Conservation (phyloP, 352 stramenopile genomes). For the Globisporangium iwayamae region DNA sequence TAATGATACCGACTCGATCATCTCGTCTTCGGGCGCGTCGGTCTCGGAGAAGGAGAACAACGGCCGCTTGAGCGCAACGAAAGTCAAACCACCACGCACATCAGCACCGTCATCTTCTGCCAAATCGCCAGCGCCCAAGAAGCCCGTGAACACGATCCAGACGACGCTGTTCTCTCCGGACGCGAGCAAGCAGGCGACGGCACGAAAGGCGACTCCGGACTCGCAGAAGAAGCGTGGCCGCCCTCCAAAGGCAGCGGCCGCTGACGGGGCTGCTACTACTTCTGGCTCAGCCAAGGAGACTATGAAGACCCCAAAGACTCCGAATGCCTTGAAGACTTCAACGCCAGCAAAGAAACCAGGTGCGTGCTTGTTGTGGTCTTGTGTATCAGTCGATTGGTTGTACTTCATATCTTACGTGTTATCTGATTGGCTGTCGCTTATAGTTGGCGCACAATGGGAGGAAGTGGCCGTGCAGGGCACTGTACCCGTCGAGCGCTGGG, state of each 20-base stretch:
- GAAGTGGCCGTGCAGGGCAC: conserved; percentile 32
- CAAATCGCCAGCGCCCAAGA: conserved; percentile 28
- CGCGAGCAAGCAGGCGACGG: conserved; percentile 23
- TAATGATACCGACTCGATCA: conserved; percentile 13
- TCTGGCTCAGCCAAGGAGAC: background rate
- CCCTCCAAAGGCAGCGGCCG: conserved; percentile 19
- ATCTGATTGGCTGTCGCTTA: conserved; percentile 1
- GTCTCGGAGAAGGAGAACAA: conserved; percentile 11
- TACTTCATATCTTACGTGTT: background rate
- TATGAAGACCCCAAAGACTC: background rate
- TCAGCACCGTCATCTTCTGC: background rate
- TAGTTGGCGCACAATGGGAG: conserved; percentile 33
- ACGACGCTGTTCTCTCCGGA: conserved; percentile 50
- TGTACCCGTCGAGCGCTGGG: conserved; percentile 73
- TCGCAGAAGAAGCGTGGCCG: conserved; percentile 41
- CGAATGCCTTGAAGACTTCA: conserved; percentile 14
- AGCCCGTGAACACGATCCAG: conserved; percentile 18
- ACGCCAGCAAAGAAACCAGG: conserved; percentile 21
- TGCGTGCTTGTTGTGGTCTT: conserved; percentile 13
- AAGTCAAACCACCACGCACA: background rate
- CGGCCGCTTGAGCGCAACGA: background rate
- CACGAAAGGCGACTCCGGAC: conserved; percentile 31
- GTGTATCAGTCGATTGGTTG: no score
- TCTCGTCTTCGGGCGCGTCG: conserved; percentile 9
- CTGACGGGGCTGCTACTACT: background rate